phyloP scores from a whole-genome alignment of 768 basidiomycete species.

The Hygrocybe punicea region DNA sequence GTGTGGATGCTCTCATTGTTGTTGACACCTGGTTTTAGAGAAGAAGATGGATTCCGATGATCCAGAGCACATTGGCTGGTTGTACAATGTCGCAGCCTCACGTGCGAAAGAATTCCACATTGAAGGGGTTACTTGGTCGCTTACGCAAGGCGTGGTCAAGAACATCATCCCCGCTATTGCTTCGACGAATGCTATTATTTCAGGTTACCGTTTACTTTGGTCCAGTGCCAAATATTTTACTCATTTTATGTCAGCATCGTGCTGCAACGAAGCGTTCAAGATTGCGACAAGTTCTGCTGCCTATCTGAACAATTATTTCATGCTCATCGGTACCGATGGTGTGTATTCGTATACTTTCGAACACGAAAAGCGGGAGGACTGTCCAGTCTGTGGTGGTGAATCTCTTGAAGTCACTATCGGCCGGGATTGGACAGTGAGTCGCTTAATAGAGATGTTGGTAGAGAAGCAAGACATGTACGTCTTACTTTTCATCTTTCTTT shows the following conservation, averaged over 20 bases:
- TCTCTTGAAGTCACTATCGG: conserved; percentile 69
- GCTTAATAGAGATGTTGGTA: conserved; percentile 80
- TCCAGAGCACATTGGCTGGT: conserved; percentile 94
- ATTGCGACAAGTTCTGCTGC: conserved; percentile 94
- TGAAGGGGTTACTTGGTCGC: conserved; percentile 95
- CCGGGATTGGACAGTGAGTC: conserved; percentile 75
- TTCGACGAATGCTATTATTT: conserved; percentile 96
- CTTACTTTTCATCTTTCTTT: neutral
- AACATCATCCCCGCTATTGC: conserved; percentile 99
- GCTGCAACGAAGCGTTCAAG: conserved; percentile 99
- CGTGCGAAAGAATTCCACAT: conserved; percentile 95
- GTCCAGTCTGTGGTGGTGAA: conserved; percentile 96
- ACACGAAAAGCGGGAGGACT: conserved; percentile 87
- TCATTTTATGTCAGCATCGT: conserved; percentile 60
- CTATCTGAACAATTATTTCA: conserved; percentile 95
- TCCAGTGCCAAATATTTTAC: neutral
- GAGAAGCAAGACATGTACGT: conserved; percentile 89
- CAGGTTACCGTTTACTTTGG: conserved; percentile 48
- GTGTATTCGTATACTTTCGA: conserved; percentile 98
- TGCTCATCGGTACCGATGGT: conserved; percentile 95
- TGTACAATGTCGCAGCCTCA: conserved; percentile 73
- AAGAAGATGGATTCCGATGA: conserved; percentile 97
- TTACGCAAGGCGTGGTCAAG: conserved; percentile 98
- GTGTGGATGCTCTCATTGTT: neutral
- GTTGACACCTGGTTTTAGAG: conserved; percentile 48